These are phyloP conservation scores for Bauhinia variegata DNA, from an alignment of 306 rosid species.

Conservation along the genomic window DNA sequence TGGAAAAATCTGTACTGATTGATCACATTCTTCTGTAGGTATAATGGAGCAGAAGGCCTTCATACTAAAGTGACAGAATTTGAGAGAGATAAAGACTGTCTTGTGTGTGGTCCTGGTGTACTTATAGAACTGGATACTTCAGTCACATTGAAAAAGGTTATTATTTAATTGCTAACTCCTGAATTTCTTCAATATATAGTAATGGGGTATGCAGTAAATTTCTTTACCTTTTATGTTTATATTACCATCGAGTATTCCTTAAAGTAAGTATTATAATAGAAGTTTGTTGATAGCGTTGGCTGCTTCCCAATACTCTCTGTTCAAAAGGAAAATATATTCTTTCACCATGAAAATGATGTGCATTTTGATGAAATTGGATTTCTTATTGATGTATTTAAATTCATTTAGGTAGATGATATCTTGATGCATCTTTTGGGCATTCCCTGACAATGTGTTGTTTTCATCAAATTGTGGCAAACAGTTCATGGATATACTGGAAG, in stretches of 20 bases:
- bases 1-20: conserved; percentile 22
- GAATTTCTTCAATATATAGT: not conserved
- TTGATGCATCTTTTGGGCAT: conserved; percentile 6
- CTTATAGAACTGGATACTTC: conserved; percentile 85
- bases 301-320: not conserved
- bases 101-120: conserved; percentile 93
- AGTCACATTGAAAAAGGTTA: conserved; percentile 82
- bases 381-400: not conserved
- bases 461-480: conserved; percentile 45
- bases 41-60: conserved; percentile 91
- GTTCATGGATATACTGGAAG: conserved; percentile 80
- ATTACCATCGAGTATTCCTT: too few relatives aligned
- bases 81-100: conserved; percentile 86
- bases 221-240: too few relatives aligned
- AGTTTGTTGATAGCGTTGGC: too few relatives aligned
- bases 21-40: conserved; percentile 56
- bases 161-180: conserved; percentile 25
- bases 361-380: not conserved
- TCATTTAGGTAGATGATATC: conserved; percentile 6
- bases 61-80: conserved; percentile 95
- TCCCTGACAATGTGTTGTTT: conserved; percentile 22
- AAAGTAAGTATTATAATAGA: too few relatives aligned
- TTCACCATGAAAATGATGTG: conserved; percentile 4
- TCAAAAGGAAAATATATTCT: conserved; percentile 2
- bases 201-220: conserved; percentile 24